A percentile compares a stretch with the other conserved stretches of the same genome.
Evolutionary conservation across 441 rosid genomes (phyloP).

Genomic region (Gossypium trilobum): DNA sequence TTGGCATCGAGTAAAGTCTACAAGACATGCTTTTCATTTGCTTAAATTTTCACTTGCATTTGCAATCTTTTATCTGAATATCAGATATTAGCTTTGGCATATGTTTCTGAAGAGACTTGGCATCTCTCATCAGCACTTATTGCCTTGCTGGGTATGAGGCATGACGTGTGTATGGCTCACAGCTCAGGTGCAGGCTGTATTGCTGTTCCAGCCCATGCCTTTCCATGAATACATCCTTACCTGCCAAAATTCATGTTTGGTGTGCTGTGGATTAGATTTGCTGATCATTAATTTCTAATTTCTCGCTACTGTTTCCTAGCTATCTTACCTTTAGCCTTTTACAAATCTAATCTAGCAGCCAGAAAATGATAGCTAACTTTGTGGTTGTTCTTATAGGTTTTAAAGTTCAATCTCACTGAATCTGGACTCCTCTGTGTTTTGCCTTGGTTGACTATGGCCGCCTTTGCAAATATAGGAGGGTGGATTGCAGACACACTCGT

Average conservation of each 20-base stretch:
- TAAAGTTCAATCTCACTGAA: conserved; percentile 95
- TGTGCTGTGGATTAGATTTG: not conserved
- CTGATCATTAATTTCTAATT: not conserved
- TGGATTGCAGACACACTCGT: conserved; percentile 98
- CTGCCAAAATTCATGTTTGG: not conserved
- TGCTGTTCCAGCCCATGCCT: not conserved
- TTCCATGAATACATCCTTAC: not conserved
- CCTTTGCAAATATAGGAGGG: conserved; percentile 86
- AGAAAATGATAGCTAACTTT: not conserved
- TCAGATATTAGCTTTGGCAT: not conserved
- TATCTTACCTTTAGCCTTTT: not conserved
- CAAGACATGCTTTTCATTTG: not conserved
- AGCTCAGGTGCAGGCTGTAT: not conserved
- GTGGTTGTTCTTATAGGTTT: conserved; percentile 46
- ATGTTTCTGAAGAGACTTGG: not conserved
- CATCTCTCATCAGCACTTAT: not conserved
- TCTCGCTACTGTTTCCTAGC: not conserved
- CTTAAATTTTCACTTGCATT: conserved; percentile 7
- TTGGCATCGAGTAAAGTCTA: not conserved
- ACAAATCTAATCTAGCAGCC: not conserved
- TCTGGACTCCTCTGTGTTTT: conserved; percentile 93
- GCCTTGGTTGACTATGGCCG: conserved; percentile 97
- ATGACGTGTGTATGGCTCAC: not conserved
- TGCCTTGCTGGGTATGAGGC: not conserved
- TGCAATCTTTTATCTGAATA: not conserved